Evolutionary conservation across 306 rosid species (phyloP).

Genomic region (Lablab purpureus): DNA sequence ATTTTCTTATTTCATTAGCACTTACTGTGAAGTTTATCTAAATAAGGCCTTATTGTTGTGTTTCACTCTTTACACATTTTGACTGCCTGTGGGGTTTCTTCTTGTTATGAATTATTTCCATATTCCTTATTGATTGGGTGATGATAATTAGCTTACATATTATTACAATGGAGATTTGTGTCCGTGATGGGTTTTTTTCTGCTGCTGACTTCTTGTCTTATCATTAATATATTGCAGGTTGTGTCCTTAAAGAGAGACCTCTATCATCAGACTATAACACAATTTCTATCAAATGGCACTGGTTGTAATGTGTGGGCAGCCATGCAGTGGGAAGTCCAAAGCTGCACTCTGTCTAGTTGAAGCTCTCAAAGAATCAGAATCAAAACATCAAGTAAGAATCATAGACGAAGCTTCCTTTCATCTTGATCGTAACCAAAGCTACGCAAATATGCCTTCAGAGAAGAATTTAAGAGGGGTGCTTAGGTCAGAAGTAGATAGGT

Average conservation of each 20-base stretch:
- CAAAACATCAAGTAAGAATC: conserved; percentile 60
- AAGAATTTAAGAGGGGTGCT: conserved; percentile 92
- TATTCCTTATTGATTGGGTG: not conserved
- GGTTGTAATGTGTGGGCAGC: conserved; percentile 95
- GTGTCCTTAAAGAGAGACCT: conserved; percentile 12
- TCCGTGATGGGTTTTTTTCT: not conserved
- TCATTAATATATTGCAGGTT: conserved; percentile 41
- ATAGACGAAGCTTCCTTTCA: conserved; percentile 82
- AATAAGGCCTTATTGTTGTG: not conserved
- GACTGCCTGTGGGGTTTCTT: not conserved
- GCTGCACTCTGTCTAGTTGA: conserved; percentile 69
- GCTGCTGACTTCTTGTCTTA: not conserved
- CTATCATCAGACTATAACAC: not conserved
- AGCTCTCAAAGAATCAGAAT: conserved; percentile 73
- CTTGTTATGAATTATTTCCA: not conserved
- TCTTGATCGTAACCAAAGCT: conserved; percentile 83
- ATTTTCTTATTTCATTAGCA: no score
- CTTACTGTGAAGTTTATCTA: no score
- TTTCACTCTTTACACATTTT: not conserved
- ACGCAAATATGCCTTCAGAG: conserved; percentile 87
- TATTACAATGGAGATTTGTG: not conserved
- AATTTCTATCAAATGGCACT: conserved; percentile 65
- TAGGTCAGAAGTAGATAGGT: conserved; percentile 91
- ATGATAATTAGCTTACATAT: not conserved
- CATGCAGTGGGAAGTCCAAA: conserved; percentile 82